phyloP scores from a whole-genome alignment of 805 yeast genomes.

The Candida methanosorbosa region DNA sequence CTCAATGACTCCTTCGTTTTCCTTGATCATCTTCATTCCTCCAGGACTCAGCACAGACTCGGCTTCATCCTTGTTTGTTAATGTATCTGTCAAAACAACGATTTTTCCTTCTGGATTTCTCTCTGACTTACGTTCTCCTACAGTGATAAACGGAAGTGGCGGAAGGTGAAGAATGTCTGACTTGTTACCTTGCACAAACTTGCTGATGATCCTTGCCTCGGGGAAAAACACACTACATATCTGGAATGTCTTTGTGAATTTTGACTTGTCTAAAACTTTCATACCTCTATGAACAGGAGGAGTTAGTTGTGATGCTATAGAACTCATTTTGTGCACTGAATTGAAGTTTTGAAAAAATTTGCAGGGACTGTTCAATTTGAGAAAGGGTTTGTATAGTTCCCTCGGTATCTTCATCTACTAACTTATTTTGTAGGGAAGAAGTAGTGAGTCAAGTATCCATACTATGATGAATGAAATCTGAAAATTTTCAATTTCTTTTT shows the following conservation, averaged over 20 bases:
- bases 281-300: constrained; percentile 69
- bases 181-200: constrained; percentile 49
- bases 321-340: not conserved
- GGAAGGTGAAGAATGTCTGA: constrained; percentile 63
- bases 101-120: constrained; percentile 36
- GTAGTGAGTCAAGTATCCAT: too few species aligned
- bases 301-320: not conserved
- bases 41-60: constrained; percentile 28
- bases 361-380: too few species aligned
- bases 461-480: too few species aligned
- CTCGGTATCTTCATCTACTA: too few species aligned
- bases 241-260: constrained; percentile 49
- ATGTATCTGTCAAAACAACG: constrained; percentile 50
- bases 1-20: constrained; percentile 35
- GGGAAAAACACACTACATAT: constrained; percentile 64
- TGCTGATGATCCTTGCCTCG: constrained; percentile 53
- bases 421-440: too few species aligned
- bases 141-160: constrained; percentile 61
- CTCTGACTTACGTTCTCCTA: constrained; percentile 10
- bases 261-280: constrained; percentile 55
- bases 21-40: constrained; percentile 37
- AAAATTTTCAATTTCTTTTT: too few species aligned
- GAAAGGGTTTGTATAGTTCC: not conserved
- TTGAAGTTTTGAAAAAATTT: too few species aligned
- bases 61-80: constrained; percentile 30